Evolutionary conservation across 2,329 filamentous ascomycete species (phyloP).

Genomic region (Penicillium brasilianum): DNA sequence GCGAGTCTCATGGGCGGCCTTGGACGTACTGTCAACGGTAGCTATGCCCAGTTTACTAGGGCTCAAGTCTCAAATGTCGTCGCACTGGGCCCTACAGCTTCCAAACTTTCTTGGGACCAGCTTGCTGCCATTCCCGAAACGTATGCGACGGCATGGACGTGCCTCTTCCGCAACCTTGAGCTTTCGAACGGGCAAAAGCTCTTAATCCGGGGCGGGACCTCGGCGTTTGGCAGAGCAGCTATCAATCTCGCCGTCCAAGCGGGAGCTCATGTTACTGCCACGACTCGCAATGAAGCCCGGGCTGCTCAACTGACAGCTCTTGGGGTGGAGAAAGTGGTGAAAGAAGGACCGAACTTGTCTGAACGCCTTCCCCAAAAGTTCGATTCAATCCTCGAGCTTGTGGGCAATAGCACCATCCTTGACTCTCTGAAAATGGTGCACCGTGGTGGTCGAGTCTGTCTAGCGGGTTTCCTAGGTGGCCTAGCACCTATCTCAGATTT

Average conservation of each 20-base stretch:
- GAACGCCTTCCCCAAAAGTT: slow-evolving; percentile 27
- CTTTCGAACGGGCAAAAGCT: slow-evolving; percentile 41
- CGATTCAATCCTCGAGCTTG: slow-evolving; percentile 47
- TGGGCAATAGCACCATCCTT: slow-evolving; percentile 47
- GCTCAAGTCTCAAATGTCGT: slow-evolving; percentile 44
- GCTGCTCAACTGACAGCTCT: slow-evolving; percentile 35
- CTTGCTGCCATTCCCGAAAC: slow-evolving; percentile 50
- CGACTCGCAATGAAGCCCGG: slow-evolving; percentile 42
- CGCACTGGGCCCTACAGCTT: slow-evolving; percentile 18
- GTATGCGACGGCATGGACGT: slow-evolving; percentile 49
- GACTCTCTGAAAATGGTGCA: slow-evolving; percentile 46
- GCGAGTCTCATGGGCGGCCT: slow-evolving; percentile 52
- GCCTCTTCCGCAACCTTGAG: slow-evolving; percentile 46
- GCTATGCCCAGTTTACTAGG: slow-evolving; percentile 48
- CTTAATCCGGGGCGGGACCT: slow-evolving; percentile 50
- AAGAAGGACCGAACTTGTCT: slow-evolving; percentile 27
- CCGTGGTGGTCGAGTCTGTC: slow-evolving; percentile 44
- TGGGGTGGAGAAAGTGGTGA: slow-evolving; percentile 35
- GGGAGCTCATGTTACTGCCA: slow-evolving; percentile 47
- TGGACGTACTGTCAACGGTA: slow-evolving; percentile 45
- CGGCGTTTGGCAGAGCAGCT: slow-evolving; percentile 49
- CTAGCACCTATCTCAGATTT: slow-evolving; percentile 47
- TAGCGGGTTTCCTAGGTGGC: slow-evolving; percentile 50
- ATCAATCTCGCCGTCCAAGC: slow-evolving; percentile 44
- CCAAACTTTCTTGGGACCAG: slow-evolving; percentile 43